Conservation (phyloP, 805 yeast species). For the Yamadazyma paraphyllophila region DNA sequence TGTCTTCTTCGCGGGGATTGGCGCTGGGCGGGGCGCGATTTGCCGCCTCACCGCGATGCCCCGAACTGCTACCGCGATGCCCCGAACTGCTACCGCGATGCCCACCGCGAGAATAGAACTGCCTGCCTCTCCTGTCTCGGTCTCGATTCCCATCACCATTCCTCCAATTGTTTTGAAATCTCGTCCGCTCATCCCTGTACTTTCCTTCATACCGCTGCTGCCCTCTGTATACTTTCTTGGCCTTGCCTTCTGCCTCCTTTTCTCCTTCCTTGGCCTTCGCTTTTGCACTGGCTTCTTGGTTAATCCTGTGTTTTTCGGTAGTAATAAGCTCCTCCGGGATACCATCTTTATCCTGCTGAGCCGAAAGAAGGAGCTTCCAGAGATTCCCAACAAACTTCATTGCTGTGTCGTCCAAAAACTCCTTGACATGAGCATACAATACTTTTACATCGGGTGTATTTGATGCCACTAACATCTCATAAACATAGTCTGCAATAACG, state of each 20-base stretch:
- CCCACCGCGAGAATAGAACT: no score
- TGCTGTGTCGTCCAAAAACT: conserved; percentile 45
- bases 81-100: no score
- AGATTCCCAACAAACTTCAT: conserved; percentile 37
- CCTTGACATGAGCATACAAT: conserved; percentile 42
- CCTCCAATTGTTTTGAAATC: no score
- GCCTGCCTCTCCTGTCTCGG: no score
- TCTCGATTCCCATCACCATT: no score
- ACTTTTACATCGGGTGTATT: conserved; percentile 38
- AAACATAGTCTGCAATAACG: conserved; percentile 43
- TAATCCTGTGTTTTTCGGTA: background rate
- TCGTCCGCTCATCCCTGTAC: no score
- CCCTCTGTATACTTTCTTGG: conserved; percentile 4
- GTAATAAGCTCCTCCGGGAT: conserved; percentile 29
- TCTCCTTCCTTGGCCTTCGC: background rate
- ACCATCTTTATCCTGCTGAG: conserved; percentile 46
- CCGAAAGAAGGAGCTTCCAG: conserved; percentile 45
- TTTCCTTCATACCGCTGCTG: background rate
- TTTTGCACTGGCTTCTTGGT: background rate
- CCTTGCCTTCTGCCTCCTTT: background rate
- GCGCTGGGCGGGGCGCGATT: background rate
- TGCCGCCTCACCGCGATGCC: background rate
- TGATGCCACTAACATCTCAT: conserved; percentile 38
- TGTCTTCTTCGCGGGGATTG: conserved; percentile 1
- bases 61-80: no score